Percentiles rank a stretch among this genome's conserved stretches.
Conservation (phyloP, 2,329 filamentous ascomycete genomes). For the Penicillium digitatum region DNA sequence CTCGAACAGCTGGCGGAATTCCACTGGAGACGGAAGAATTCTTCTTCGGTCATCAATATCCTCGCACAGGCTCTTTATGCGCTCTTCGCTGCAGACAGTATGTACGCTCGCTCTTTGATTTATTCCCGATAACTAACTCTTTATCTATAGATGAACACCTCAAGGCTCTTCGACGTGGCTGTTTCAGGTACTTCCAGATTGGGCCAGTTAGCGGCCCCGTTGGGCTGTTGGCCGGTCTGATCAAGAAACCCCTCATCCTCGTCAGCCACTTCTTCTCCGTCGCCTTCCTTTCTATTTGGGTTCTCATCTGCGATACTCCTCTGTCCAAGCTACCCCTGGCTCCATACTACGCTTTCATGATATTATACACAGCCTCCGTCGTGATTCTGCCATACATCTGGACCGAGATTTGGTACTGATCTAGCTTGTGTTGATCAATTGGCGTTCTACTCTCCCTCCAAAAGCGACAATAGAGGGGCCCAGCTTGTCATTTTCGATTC, state of each 20-base stretch:
- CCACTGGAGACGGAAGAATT: slow-evolving; percentile 80
- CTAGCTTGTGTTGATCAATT: neutral
- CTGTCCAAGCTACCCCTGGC: slow-evolving; percentile 60
- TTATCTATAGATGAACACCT: slow-evolving; percentile 58
- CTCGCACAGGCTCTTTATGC: slow-evolving; percentile 91
- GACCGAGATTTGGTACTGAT: slow-evolving; percentile 55
- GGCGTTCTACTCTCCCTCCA: neutral
- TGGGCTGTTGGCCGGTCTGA: slow-evolving; percentile 75
- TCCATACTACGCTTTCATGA: slow-evolving; percentile 60
- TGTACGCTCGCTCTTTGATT: slow-evolving; percentile 2
- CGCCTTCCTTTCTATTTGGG: slow-evolving; percentile 81
- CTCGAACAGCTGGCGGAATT: slow-evolving; percentile 66
- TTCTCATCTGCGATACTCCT: slow-evolving; percentile 52
- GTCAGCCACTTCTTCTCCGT: slow-evolving; percentile 94
- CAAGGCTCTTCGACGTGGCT: slow-evolving; percentile 76
- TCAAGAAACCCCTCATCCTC: slow-evolving; percentile 70
- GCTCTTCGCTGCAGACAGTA: slow-evolving; percentile 78
- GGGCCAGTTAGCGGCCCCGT: slow-evolving; percentile 73
- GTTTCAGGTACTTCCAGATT: slow-evolving; percentile 84
- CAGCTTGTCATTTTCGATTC: neutral
- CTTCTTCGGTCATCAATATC: slow-evolving; percentile 90
- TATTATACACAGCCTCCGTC: slow-evolving; percentile 75
- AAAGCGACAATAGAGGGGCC: neutral
- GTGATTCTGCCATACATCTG: slow-evolving; percentile 81
- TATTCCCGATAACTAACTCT: slow-evolving; percentile 5